These are phyloP conservation scores for Pseudopithomyces maydicus DNA, from an alignment of 2,329 filamentous ascomycete species.

Conservation along the genomic window DNA sequence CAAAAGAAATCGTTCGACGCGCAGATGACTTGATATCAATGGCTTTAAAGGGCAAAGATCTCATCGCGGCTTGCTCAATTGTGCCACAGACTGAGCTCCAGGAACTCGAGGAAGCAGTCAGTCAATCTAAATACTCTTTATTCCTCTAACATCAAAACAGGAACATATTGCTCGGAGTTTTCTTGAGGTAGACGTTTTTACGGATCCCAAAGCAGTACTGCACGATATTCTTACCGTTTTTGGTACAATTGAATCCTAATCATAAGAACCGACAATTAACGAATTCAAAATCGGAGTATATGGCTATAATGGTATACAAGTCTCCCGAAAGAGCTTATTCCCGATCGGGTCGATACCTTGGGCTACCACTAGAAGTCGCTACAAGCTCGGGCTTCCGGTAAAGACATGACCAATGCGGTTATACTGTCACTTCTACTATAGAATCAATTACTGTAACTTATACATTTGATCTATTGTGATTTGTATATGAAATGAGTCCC, in stretches of 20 bases:
- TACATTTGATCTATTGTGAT: too few relatives aligned
- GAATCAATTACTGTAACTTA: too few relatives aligned
- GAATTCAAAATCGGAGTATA: neutral
- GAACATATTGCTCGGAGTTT: constrained; percentile 52
- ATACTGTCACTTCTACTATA: too few relatives aligned
- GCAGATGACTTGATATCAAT: constrained; percentile 75
- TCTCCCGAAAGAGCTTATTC: too few relatives aligned
- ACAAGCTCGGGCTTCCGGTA: too few relatives aligned
- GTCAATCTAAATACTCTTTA: constrained; percentile 18
- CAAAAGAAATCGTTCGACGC: constrained; percentile 70
- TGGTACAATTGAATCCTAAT: constrained; percentile 12
- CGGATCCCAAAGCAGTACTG: constrained; percentile 42
- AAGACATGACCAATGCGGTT: too few relatives aligned
- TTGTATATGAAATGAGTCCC: too few relatives aligned
- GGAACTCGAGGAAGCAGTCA: constrained; percentile 71
- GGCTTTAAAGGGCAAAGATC: constrained; percentile 73
- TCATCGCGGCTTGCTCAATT: constrained; percentile 72
- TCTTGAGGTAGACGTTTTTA: constrained; percentile 43
- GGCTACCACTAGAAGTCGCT: too few relatives aligned
- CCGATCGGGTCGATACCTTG: too few relatives aligned
- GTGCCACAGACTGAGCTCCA: constrained; percentile 67
- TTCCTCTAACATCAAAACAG: constrained; percentile 22
- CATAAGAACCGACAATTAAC: constrained; percentile 3
- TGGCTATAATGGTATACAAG: too few relatives aligned
- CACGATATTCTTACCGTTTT: constrained; percentile 42